Evolutionary conservation across 176 grass and related monocot species (phyloP).

Genomic region (Cocos nucifera): DNA sequence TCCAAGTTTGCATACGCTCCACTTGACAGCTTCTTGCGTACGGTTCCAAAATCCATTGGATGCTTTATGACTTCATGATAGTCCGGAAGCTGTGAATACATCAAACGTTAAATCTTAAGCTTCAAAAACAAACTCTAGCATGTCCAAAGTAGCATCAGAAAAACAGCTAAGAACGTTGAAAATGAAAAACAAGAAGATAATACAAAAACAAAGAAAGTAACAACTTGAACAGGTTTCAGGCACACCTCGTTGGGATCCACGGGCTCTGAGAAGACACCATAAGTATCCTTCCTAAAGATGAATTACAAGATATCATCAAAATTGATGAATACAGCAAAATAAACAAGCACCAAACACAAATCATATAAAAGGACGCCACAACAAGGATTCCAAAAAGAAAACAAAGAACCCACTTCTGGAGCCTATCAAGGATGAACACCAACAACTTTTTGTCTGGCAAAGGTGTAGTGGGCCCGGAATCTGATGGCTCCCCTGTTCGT

Average conservation of each 20-base stretch:
- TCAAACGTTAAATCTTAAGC: neutral
- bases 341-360: conserved; percentile 4
- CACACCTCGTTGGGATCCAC: conserved; percentile 39
- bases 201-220: too few species aligned
- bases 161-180: too few species aligned
- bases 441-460: conserved; percentile 41
- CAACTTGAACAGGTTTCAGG: too few species aligned
- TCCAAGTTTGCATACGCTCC: conserved; percentile 30
- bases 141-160: too few species aligned
- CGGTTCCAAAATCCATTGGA: conserved; percentile 44
- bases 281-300: conserved; percentile 32
- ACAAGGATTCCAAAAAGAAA: conserved; percentile 10
- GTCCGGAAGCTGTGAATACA: conserved; percentile 35
- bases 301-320: neutral
- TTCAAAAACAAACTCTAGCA: too few species aligned
- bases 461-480: conserved; percentile 26
- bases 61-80: conserved; percentile 39
- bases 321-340: neutral
- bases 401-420: conserved; percentile 40
- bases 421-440: conserved; percentile 44
- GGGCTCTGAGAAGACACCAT: conserved; percentile 40
- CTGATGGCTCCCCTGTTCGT: conserved; percentile 25
- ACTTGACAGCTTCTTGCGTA: conserved; percentile 24
- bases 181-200: too few species aligned
- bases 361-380: neutral